Percentiles rank a stretch among this genome's conserved stretches.
These are phyloP conservation scores for Acacia acuminata DNA, from an alignment of 306 rosid genomes.

Conservation along the genomic window DNA sequence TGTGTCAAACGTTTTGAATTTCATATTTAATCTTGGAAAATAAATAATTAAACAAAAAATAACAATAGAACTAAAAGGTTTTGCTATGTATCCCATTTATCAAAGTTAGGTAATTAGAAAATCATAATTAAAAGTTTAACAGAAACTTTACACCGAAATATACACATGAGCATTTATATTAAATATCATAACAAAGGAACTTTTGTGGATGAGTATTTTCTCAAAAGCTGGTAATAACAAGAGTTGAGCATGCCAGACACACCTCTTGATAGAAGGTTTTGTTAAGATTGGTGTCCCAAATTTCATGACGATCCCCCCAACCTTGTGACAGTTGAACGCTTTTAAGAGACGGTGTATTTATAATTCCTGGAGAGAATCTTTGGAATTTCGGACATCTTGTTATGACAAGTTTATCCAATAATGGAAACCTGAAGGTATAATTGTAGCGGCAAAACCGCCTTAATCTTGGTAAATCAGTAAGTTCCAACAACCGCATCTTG, in stretches of 20 bases:
- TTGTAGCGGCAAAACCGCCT: not conserved
- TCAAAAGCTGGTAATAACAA: not conserved
- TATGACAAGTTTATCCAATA: not conserved
- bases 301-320: fast-evolving
- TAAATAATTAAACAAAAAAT: not conserved
- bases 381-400: not conserved
- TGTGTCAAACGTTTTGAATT: not conserved
- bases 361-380: not conserved
- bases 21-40: not conserved
- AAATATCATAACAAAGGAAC: not conserved
- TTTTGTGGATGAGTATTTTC: not conserved
- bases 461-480: not conserved
- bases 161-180: not conserved
- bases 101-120: not conserved
- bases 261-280: not conserved
- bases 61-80: not conserved
- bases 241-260: not conserved
- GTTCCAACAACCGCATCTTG: not conserved
- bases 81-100: not conserved
- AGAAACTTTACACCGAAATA: not conserved
- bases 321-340: not conserved
- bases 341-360: not conserved
- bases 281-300: not conserved
- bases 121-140: not conserved
- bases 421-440: not conserved